phyloP scores from a whole-genome alignment of 208 protist species.

The Leishmania lainsoni region DNA sequence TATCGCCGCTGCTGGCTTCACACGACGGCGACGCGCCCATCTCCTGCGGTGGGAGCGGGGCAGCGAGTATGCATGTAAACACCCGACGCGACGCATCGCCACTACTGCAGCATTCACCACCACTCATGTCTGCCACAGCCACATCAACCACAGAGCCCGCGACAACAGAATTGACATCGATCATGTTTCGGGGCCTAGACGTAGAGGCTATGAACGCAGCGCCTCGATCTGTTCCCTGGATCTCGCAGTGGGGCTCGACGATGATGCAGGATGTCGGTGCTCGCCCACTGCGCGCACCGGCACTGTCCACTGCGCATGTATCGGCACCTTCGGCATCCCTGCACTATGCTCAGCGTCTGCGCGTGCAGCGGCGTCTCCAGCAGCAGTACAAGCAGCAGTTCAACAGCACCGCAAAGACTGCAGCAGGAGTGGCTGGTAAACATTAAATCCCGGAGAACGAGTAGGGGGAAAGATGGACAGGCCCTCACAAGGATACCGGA shows the following conservation, averaged over 20 bases:
- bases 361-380: slow-evolving; percentile 21
- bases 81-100: background rate
- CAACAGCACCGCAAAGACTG: background rate
- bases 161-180: background rate
- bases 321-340: background rate
- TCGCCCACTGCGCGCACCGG: background rate
- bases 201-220: background rate
- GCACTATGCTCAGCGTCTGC: slow-evolving; percentile 21
- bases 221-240: background rate
- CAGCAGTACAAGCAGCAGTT: slow-evolving; percentile 18
- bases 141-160: too few species aligned
- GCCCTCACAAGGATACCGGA: background rate
- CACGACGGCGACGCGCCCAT: background rate
- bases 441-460: background rate
- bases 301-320: background rate
- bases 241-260: background rate
- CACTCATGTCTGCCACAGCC: background rate
- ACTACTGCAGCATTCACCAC: background rate
- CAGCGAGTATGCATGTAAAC: background rate
- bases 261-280: background rate
- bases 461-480: background rate
- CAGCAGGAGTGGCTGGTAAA: background rate
- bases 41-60: background rate
- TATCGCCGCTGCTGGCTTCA: background rate
- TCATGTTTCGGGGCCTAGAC: background rate